Conservation (phyloP, 2,329 filamentous ascomycete genomes). For the Venturia carpophila region DNA sequence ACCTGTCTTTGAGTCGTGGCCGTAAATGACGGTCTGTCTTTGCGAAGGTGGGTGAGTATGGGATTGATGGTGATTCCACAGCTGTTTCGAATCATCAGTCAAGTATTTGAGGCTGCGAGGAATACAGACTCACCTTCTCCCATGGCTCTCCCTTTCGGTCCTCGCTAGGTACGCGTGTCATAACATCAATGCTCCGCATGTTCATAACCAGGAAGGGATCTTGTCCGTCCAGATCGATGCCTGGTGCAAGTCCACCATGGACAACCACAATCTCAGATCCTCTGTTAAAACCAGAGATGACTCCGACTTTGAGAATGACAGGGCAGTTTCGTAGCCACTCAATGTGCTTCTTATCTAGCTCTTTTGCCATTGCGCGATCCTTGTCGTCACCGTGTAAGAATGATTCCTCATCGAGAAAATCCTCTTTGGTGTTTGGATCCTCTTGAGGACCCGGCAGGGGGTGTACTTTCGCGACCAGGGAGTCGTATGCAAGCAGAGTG, state of each 20-base stretch:
- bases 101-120: conserved; percentile 6
- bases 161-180: conserved; percentile 50
- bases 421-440: conserved; percentile 26
- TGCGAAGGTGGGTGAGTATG: conserved; percentile 28
- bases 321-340: conserved; percentile 64
- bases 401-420: conserved; percentile 27
- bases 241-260: conserved; percentile 79
- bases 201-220: conserved; percentile 83
- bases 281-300: conserved; percentile 37
- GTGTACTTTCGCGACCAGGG: conserved; percentile 23
- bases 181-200: conserved; percentile 70
- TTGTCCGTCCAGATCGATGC: conserved; percentile 59
- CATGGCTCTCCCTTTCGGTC: conserved; percentile 53
- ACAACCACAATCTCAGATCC: conserved; percentile 65
- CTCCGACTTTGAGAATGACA: conserved; percentile 68
- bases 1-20: conserved; percentile 71
- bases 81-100: conserved; percentile 24
- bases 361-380: conserved; percentile 49
- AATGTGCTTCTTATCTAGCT: conserved; percentile 53
- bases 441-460: conserved; percentile 27
- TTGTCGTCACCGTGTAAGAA: conserved; percentile 30
- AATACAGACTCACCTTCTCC: conserved; percentile 44
- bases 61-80: conserved; percentile 41
- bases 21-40: conserved; percentile 69
- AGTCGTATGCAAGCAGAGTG: conserved; percentile 58